Base-by-base conservation (phyloP, 768 basidiomycete species). In the Plicaturopsis crispa region DNA sequence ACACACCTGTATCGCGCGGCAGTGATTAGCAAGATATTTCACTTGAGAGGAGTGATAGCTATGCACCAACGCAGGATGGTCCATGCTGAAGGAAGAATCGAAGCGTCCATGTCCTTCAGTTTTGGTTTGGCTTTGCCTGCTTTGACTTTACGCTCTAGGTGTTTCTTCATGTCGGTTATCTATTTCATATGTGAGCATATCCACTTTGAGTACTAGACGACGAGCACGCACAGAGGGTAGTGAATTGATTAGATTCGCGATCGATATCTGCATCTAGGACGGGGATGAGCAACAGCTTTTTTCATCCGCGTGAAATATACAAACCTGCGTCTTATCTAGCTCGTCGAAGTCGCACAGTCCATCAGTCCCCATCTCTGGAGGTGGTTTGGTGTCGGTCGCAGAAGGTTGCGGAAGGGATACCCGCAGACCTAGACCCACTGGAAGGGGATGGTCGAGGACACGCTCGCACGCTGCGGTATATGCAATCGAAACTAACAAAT, bases 401-500 rank as follows among this genome's bases (percentile, higher is more conserved):
- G 38, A 28, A 22, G n/a, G n/a, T n/a, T 48, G 57, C 1, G 72
- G 68, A 2, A 50, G 43, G 8, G 64, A 65, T 4, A 84, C 77
- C 12, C 69, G 69, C 26, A 84, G 60, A 0, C 69, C 78, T 56
- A 79, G 65, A 5, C 81, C 80, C 11, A 73, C 52, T 1, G 78
- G 78, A 5, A 80, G 60, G 8, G 74, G 78, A 12, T 78, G 75
- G 8, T 75, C 69, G 35, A 80, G 56, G 3, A 63, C 64, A 3
- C 62, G 57, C 43, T 80, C 78, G 6, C 59, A 56, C 0, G 79
- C 79, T 1, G 79, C 67, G 14, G 63, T 54, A 47, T 78, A 80
- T 0, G 78, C 64, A 5, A 84, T 60, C 14, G 79, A 80, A 14
- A 84, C 69, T 4, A 85, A 70, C 6, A 85, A 67, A 45, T 86